These are phyloP conservation scores for Nyssa sinensis DNA, from an alignment of 148 eudicot genomes.

Conservation along the genomic window DNA sequence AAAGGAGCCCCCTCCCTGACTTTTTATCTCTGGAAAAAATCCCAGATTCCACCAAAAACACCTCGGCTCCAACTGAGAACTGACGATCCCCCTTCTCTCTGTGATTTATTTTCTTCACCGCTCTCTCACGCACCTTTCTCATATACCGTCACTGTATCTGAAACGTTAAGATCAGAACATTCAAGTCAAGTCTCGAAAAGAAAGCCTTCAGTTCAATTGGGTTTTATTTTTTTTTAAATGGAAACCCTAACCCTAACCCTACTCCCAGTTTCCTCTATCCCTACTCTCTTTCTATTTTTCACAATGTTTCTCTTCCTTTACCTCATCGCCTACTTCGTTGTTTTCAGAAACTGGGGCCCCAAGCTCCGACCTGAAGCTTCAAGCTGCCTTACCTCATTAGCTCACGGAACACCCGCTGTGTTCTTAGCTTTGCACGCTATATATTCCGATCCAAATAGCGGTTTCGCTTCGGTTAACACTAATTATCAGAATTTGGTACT, in stretches of 20 bases:
- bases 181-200: no score
- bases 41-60: no score
- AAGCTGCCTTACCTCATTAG: constrained; percentile 62
- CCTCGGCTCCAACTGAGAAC: no score
- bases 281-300: constrained; percentile 45
- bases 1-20: no score
- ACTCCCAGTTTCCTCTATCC: constrained; percentile 9
- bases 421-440: constrained; percentile 45
- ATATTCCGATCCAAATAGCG: constrained; percentile 19
- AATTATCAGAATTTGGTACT: constrained; percentile 37
- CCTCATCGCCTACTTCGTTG: constrained; percentile 39
- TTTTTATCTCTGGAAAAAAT: no score
- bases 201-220: neutral
- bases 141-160: no score
- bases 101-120: no score
- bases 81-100: no score
- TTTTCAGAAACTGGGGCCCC: constrained; percentile 54
- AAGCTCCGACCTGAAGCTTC: constrained; percentile 75
- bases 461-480: constrained; percentile 53
- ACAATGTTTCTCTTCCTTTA: constrained; percentile 44
- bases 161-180: no score
- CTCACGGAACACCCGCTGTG: constrained; percentile 80
- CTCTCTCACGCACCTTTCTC: no score
- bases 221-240: constrained; percentile 22
- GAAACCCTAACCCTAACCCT: constrained; percentile 16